Percentiles rank a stretch among this genome's conserved stretches.
phyloP scores from a whole-genome alignment of 2,329 filamentous ascomycete species.

The Fusarium dlaminii region DNA sequence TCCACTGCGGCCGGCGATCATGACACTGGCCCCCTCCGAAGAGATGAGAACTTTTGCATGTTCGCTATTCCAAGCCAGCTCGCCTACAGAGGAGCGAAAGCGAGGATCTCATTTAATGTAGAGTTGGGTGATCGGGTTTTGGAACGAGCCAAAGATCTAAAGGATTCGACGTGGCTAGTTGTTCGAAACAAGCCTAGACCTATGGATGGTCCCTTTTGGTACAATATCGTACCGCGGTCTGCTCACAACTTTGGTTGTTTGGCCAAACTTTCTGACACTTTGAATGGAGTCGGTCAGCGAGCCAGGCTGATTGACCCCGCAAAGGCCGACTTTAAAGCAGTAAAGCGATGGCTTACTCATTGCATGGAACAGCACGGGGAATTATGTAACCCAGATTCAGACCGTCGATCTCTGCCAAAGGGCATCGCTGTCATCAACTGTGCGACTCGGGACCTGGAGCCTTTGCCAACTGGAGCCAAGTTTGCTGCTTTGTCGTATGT shows the following conservation, averaged over 20 bases:
- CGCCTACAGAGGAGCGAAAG: neutral
- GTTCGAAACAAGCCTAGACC: neutral
- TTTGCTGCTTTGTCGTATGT: neutral
- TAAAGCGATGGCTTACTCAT: neutral
- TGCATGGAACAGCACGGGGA: neutral
- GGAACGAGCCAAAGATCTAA: neutral
- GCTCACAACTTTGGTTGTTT: no score
- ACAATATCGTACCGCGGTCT: no score
- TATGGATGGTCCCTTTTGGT: no score
- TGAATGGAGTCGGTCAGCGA: no score
- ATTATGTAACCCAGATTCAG: neutral
- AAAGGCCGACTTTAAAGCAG: neutral
- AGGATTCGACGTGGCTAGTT: neutral
- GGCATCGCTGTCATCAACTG: neutral
- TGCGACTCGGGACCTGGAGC: neutral
- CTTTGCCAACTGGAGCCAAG: neutral
- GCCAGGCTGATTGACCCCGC: no score
- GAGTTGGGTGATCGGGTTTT: neutral
- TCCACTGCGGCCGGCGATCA: neutral
- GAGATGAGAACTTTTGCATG: neutral
- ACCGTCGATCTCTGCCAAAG: no score
- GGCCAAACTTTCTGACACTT: no score
- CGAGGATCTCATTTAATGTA: neutral
- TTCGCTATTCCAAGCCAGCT: neutral
- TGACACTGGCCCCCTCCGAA: neutral